Conservation (phyloP, 441 rosid species). For the Omphalea diandra region DNA sequence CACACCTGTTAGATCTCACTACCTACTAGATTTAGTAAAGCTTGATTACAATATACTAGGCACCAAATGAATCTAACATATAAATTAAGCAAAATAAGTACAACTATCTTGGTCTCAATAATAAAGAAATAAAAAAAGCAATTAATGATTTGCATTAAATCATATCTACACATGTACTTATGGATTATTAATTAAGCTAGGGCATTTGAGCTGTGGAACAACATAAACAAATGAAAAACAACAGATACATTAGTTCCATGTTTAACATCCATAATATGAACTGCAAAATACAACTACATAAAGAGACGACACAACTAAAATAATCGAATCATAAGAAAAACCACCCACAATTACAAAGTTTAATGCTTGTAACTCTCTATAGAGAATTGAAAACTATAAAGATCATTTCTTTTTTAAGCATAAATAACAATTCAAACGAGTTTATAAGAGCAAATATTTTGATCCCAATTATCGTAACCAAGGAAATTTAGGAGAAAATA, state of each 20-base stretch:
- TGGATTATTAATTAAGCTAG: conserved; percentile 86
- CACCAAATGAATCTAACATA: too few relatives aligned
- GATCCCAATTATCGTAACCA: background rate
- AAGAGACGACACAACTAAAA: background rate
- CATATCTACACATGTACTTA: conserved; percentile 41
- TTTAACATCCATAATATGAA: background rate
- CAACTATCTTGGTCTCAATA: background rate
- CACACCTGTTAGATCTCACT: too few relatives aligned
- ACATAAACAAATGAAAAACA: too few relatives aligned
- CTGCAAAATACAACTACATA: background rate
- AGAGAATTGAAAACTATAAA: too few relatives aligned
- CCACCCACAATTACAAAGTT: too few relatives aligned
- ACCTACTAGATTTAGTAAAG: too few relatives aligned
- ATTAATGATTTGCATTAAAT: conserved; percentile 2
- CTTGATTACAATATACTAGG: too few relatives aligned
- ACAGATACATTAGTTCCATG: conserved; percentile 14
- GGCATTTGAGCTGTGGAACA: conserved; percentile 57
- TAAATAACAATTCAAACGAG: too few relatives aligned
- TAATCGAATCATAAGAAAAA: background rate
- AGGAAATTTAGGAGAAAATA: background rate
- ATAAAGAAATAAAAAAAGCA: too few relatives aligned
- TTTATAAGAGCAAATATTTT: background rate
- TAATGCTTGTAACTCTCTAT: too few relatives aligned
- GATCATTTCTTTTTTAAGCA: too few relatives aligned
- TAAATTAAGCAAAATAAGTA: too few relatives aligned